Base-by-base conservation (phyloP, 441 rosid species). In the Rhodomyrtus psidioides region DNA sequence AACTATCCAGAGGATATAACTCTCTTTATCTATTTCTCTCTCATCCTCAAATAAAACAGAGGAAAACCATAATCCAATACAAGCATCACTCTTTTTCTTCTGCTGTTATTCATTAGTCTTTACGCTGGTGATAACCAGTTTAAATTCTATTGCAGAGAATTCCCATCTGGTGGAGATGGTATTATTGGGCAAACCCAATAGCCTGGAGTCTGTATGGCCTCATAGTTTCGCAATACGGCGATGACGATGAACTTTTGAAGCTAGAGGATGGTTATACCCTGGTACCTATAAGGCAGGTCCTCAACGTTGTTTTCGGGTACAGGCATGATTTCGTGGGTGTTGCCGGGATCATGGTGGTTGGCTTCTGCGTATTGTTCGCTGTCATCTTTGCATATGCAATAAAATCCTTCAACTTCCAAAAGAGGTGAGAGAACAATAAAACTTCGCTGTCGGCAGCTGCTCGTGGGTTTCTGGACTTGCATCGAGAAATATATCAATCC, bases 141-240 rank as follows among this genome's bases (percentile, higher is more conserved):
- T 10, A 70, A 39, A 34, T 70, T 70, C 21, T 39, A 19, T 6
- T 57, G 9, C 98, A 97, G 99, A 95, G 99, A 92, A 96, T 97
- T 55, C 99, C 99, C 0, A 82, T 94, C 59, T 97, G 98, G 98
- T 96, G 99, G 99, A 95, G 99, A 89, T 97, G 99, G 99, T 97
- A 97, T 84, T 97, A 96, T 88, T 96, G 99, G 99, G 99, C 99
- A 86, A 95, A 96, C 88, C 99, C 99, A 0, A 88, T 97, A 15
- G 99, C 99, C 3, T 97, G 99, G 99, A 93, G 95, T 83, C 88
- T 96, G 23, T 96, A 97, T 81, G 99, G 99, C 79, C 95, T 97
- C 49, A 70, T 95, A 86, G 91, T 93, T 34, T 97, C 99, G 15
- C 99, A 97, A 57, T 96, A 95, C 23, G 98, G 97, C 4, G 95